Evolutionary conservation across 768 basidiomycete genomes (phyloP), one percentile per base, ranked within the genome.

Genomic region (Pisolithus sp.): DNA sequence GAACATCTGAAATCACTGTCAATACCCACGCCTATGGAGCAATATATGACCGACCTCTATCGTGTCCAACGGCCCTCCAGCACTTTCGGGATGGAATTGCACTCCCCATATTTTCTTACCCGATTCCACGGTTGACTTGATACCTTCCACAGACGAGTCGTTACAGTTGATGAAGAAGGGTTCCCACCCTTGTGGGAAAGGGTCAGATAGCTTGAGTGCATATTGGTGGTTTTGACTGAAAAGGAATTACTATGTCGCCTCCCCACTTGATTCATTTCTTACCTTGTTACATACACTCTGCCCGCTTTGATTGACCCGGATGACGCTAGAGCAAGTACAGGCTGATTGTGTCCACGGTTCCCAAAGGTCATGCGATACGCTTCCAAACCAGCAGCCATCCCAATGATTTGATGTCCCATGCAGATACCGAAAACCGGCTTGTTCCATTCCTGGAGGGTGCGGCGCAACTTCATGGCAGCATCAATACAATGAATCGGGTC

Each of bases 91-190:
- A 70, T 99, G 96, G 83, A 98, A 99, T 64, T 99, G 96, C 20
- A 98, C 95, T 59, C 95, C 96, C 92, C 93, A 98, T 28, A 98
- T 79, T 57, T 83, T 85, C 73, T 86, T 92, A 49, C 93, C 93
- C 21, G 92, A 93, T 9, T 85, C 87, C 0, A 73, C 64, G 2
- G 96, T 96, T 17, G 93, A 94, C 72, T 93, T 97, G 78, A 98
- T 96, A 37, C 96, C 96, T 67, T 98, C 96, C 15, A 98, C 93
- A 1, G 93, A 96, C 15, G 95, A 97, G 71, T 98, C 95, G 63
- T 97, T 98, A 73, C 93, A 96, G 72, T 97, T 99, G 75, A 98
- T 95, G 77, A 99, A 99, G 80, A 95, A 98, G 0, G 95, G 95
- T 60, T 95, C 93, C 93, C 93, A 99, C 17, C 93, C 96, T 52